Base-by-base conservation (phyloP, 2,329 filamentous ascomycete species). In the Cladophialophora psammophila region DNA sequence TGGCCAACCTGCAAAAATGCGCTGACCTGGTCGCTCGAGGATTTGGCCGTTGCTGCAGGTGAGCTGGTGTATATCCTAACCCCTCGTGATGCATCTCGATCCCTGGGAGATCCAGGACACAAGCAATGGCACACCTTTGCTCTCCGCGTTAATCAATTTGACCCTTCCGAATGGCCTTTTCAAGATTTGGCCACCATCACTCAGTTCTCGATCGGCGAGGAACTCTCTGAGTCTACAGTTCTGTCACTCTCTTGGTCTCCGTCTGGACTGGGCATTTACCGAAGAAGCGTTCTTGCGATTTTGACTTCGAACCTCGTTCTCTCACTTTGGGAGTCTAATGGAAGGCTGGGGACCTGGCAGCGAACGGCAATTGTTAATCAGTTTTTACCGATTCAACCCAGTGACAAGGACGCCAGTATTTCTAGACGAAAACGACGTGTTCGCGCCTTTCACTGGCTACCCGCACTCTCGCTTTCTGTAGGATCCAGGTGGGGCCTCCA, bases 21-120 rank as follows among this genome's bases (percentile, higher is more conserved):
- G 57, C 75, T 89, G n/a, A 79, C 82, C 60, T 89, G 87, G 86
- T 88, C 86, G 6, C 75, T 80, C 45, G 86, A 88, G 54, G 83
- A 85, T 57, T 80, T 89, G 53, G 87, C 86, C 6, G 76, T 88
- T 55, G 85, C 84, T 13, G 83, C 82, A 10, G 84, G 85, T 60
- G 86, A 88, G 72, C 78, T 81, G 68, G 80, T 88, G 18, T 80
- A 86, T 50, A 78, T 88, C 45, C 73, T 88, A 69, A 79, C 86
- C 38, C 67, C 75, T 73, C 12, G 50, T 32, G 53, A 70, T 38
- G 8, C 36, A 72, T 55, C 18, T 26, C 61, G 32, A 26, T 48
- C 60, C 26, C 50, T 45, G 34, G 71, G 70, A 73, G 76, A 59
- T 45, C 56, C 65, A 32, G 62, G 67, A 38, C 54, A 61, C 31